These are phyloP conservation scores for Aspergillus quadricinctus DNA, from an alignment of 2,329 filamentous ascomycete species.

Conservation along the genomic window DNA sequence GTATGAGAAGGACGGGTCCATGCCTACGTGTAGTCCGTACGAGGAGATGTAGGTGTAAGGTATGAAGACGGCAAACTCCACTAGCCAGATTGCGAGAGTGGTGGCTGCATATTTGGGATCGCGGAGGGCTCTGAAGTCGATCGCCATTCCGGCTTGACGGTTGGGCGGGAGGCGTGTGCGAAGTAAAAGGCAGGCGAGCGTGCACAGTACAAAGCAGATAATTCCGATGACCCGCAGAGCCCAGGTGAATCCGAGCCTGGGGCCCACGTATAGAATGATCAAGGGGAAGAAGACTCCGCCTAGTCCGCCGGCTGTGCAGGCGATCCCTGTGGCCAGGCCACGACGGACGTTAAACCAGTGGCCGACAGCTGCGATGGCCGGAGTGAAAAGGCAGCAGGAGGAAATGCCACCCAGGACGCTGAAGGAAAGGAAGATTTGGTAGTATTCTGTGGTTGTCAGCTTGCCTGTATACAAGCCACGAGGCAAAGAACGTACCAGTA, in stretches of 20 bases:
- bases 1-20: conserved; percentile 24
- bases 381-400: conserved; percentile 28
- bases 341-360: conserved; percentile 34
- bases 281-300: conserved; percentile 35
- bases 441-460: conserved; percentile 27
- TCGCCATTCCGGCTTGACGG: conserved; percentile 7
- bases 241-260: conserved; percentile 30
- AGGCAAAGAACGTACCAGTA: not conserved
- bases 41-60: conserved; percentile 33
- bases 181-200: conserved; percentile 17
- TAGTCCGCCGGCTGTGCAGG: conserved; percentile 30
- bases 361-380: conserved; percentile 25
- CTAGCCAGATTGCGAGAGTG: conserved; percentile 28
- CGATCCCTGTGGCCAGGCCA: conserved; percentile 31
- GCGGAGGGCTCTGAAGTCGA: conserved; percentile 21
- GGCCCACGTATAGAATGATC: conserved; percentile 25
- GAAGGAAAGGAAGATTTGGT: conserved; percentile 36
- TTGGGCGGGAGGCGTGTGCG: conserved; percentile 20
- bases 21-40: conserved; percentile 24
- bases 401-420: conserved; percentile 32
- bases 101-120: conserved; percentile 24
- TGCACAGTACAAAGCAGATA: conserved; percentile 16
- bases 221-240: conserved; percentile 28
- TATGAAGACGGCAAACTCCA: conserved; percentile 35
- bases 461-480: not conserved